phyloP scores from a whole-genome alignment of 148 eudicot genomes.

The Pouteria glomerata region DNA sequence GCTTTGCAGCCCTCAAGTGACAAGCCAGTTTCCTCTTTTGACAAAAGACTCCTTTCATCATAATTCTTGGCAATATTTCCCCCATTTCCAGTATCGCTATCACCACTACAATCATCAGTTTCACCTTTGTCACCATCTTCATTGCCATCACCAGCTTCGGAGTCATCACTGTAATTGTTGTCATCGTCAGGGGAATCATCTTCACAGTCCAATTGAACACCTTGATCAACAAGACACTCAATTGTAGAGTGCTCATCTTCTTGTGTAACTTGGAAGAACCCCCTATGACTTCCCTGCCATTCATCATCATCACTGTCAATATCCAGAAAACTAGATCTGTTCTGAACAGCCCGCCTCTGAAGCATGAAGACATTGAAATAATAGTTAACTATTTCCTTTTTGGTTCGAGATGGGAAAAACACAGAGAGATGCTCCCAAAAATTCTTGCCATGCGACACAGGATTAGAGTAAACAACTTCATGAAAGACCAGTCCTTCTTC shows the following conservation, averaged over 20 bases:
- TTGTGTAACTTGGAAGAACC: not conserved
- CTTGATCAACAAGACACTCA: slow-evolving; percentile 20
- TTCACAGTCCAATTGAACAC: slow-evolving; percentile 9
- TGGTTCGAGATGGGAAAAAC: slow-evolving; percentile 29
- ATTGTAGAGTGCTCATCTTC: slow-evolving; percentile 20
- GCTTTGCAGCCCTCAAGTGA: not conserved
- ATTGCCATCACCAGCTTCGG: not conserved
- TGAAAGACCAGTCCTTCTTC: slow-evolving; percentile 40
- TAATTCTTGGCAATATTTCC: not conserved
- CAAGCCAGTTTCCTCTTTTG: not conserved
- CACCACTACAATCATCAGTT: not conserved
- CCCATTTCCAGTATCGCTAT: not conserved
- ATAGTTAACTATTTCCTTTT: slow-evolving; percentile 34
- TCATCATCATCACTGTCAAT: slow-evolving; percentile 53
- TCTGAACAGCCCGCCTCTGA: slow-evolving; percentile 37
- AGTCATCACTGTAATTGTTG: slow-evolving; percentile 3
- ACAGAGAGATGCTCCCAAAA: slow-evolving; percentile 34
- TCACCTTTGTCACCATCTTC: slow-evolving; percentile 1
- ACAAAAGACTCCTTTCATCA: not conserved
- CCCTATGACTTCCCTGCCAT: slow-evolving; percentile 20
- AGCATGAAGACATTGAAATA: slow-evolving; percentile 46
- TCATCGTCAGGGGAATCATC: slow-evolving; percentile 22
- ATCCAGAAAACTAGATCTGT: slow-evolving; percentile 29
- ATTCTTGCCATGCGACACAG: slow-evolving; percentile 25
- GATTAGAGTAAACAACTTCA: slow-evolving; percentile 35